Conservation (phyloP, 495 filamentous ascomycete species). For the Zalerion maritima region DNA sequence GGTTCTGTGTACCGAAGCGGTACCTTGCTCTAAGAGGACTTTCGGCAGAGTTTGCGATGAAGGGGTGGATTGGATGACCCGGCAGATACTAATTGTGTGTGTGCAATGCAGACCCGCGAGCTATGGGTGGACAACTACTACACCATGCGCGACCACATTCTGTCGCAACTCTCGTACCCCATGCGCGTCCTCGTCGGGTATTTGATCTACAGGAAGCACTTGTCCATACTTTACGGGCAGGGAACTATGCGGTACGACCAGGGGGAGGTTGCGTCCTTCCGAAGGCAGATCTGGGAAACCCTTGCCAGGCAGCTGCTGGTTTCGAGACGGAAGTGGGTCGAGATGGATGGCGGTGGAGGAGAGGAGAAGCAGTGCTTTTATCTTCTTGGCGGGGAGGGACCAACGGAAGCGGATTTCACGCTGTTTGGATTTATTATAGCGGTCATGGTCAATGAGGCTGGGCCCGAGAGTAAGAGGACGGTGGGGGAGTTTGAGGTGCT, state of each 20-base stretch:
- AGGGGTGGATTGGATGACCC: no score
- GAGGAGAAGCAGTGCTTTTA: slow-evolving; percentile 39
- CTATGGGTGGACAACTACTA: slow-evolving; percentile 49
- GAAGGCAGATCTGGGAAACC: slow-evolving; percentile 37
- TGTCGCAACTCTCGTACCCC: slow-evolving; percentile 34
- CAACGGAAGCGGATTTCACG: slow-evolving; percentile 41
- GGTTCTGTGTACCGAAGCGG: background rate
- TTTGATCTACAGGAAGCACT: slow-evolving; percentile 29
- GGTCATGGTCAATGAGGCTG: slow-evolving; percentile 27
- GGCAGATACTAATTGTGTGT: background rate
- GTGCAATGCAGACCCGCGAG: slow-evolving; percentile 22
- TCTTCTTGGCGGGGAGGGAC: slow-evolving; percentile 36
- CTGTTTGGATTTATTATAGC: slow-evolving; percentile 43
- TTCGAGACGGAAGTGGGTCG: slow-evolving; percentile 6
- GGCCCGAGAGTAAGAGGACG: slow-evolving; percentile 27
- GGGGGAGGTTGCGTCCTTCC: slow-evolving; percentile 32
- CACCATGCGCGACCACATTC: slow-evolving; percentile 37
- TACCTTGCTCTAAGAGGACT: background rate
- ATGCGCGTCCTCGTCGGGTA: slow-evolving; percentile 38
- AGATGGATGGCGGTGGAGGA: slow-evolving; percentile 6
- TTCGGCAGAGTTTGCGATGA: background rate
- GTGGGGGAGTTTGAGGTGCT: slow-evolving; percentile 32
- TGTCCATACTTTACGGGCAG: slow-evolving; percentile 34
- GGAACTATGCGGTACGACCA: slow-evolving; percentile 34
- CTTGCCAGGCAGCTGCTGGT: slow-evolving; percentile 26